Conservation (phyloP, 805 yeast genomes). For the Cyberlindnera suaveolens region DNA sequence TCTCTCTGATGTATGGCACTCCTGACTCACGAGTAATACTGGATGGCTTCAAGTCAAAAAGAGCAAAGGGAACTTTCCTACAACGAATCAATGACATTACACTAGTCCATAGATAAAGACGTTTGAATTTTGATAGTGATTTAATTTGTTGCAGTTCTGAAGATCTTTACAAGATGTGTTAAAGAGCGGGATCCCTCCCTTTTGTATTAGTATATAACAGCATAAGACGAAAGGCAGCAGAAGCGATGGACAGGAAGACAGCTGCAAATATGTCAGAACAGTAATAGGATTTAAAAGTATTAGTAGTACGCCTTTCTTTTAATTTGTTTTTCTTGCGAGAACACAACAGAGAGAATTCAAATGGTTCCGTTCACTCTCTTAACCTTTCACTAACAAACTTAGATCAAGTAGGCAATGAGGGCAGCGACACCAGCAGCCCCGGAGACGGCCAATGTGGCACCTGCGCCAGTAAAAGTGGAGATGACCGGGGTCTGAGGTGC, state of each 20-base stretch:
- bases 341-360: not conserved
- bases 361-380: not conserved
- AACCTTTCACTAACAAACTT: not conserved
- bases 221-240: no score
- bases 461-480: conserved; percentile 8
- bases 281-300: no score
- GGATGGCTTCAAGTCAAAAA: conserved; percentile 9
- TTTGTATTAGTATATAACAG: no score
- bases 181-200: no score
- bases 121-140: no score
- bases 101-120: not conserved
- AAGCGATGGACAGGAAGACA: no score
- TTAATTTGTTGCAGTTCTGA: no score
- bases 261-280: no score
- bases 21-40: conserved; percentile 7
- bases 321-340: no score
- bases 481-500: conserved; percentile 1
- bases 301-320: no score
- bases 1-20: conserved; percentile 14
- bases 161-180: no score
- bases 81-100: conserved; percentile 3
- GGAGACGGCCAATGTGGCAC: conserved; percentile 2
- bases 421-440: conserved; percentile 7
- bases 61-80: conserved; percentile 1
- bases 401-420: conserved; percentile 6